Evolutionary conservation across 163 green algal species (phyloP).

Genomic region (Volvox carteri): DNA sequence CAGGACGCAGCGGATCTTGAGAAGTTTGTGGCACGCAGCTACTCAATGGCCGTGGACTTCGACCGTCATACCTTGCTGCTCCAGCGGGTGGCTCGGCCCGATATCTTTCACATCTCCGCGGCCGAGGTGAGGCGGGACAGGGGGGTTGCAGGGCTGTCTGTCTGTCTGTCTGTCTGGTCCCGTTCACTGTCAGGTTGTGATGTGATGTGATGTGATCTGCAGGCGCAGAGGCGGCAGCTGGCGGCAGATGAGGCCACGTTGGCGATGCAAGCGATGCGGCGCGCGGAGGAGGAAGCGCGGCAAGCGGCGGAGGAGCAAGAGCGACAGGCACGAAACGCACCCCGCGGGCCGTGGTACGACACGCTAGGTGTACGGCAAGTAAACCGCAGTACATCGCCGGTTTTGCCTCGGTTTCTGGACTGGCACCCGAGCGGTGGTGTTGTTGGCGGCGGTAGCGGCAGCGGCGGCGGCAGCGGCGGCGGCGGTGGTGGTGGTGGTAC

Average conservation of each 20-base stretch:
- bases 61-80: background rate
- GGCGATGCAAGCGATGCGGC: constrained; percentile 2
- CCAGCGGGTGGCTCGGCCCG: constrained; percentile 10
- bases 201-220: background rate
- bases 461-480: background rate
- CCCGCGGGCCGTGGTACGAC: constrained; percentile 14
- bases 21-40: constrained; percentile 8
- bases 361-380: background rate
- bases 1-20: constrained; percentile 25
- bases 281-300: background rate
- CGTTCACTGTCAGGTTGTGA: too few species aligned
- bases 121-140: constrained; percentile 31
- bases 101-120: constrained; percentile 43
- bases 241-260: background rate
- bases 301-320: background rate
- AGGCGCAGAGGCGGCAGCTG: constrained; percentile 5
- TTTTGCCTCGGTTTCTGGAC: constrained; percentile 22
- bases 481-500: background rate
- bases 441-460: background rate
- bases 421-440: constrained; percentile 41
- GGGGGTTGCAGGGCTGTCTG: background rate
- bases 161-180: background rate
- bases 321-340: background rate
- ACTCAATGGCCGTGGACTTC: constrained; percentile 11
- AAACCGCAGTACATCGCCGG: background rate